Base-by-base conservation (phyloP, 164 flowering plant species). In the Malania oleifera region DNA sequence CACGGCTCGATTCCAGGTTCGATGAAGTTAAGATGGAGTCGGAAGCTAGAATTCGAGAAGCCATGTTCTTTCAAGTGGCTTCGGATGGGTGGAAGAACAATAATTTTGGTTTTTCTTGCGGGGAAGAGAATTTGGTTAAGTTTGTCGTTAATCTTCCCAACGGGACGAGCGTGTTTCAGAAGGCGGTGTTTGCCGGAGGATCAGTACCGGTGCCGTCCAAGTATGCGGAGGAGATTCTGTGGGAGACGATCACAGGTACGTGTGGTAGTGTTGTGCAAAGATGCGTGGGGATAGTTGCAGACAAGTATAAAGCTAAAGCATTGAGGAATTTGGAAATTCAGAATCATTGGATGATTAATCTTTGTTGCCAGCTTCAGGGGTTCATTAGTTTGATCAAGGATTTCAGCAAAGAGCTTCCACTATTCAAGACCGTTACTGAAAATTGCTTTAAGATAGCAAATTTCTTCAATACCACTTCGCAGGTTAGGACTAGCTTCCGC, bases 251-350 rank as follows among this genome's bases (percentile, higher is more conserved):
- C 25, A 56, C 23, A 13, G 74, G 60, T 3, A 63, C 70, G 2
- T 73, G 82, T 49, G 82, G 78, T 13, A 66, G 22, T 56, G 39
- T 7, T 17, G 56, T 63, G 56, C 76, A 68, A 58, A 50, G 61
- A 28, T 76, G 80, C 28, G 78, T 70, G 13, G 82, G 82, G 9
- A 65, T 78, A 48, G 76, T 79, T 62, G 62, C 76, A 0, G 83
- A 76, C 54, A 79, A 64, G 69, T 78, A 43, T 51, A 75, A 74
- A 46, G 69, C 60, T 40, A 74, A 70, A 59, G 80, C 81, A 19
- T 67, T 80, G 75, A 68, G 70, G 68, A 80, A 69, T 39, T 71
- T 80, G 52, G 82, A 77, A 69, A 47, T 29, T 57, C 70, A 71
- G 54, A 56, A 71, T 65, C 69, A 58, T 4, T 70, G 82, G 82